Conservation (phyloP, 2,329 filamentous ascomycete species). For the Zymoseptoria passerinii region DNA sequence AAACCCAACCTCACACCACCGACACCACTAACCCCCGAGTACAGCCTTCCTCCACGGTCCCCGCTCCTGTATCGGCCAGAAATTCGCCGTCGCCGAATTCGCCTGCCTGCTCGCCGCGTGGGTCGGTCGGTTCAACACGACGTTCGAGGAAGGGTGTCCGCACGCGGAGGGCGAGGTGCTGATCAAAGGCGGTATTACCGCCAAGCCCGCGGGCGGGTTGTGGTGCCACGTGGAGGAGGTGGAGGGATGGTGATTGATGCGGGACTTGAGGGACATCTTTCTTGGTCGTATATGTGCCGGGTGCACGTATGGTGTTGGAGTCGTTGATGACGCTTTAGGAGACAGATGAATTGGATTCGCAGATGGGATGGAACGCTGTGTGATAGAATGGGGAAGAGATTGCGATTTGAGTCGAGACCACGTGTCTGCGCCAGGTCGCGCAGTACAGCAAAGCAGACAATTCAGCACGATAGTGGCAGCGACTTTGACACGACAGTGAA, state of each 20-base stretch:
- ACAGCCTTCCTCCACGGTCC: conserved; percentile 72
- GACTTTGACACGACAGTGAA: too few species aligned
- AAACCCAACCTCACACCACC: background rate
- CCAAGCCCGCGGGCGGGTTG: conserved; percentile 64
- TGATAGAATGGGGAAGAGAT: too few species aligned
- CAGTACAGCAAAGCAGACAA: too few species aligned
- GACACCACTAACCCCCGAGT: background rate
- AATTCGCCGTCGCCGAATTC: conserved; percentile 77
- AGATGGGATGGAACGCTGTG: too few species aligned
- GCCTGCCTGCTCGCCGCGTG: conserved; percentile 70
- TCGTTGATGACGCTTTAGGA: too few species aligned
- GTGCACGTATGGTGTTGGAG: too few species aligned
- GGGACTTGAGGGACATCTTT: too few species aligned
- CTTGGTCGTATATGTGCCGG: too few species aligned
- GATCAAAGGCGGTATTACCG: conserved; percentile 63
- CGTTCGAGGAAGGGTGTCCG: conserved; percentile 49
- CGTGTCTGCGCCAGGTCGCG: too few species aligned
- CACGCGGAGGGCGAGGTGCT: conserved; percentile 46
- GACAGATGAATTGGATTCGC: too few species aligned
- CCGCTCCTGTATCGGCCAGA: conserved; percentile 72
- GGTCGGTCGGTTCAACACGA: conserved; percentile 65
- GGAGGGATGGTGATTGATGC: conserved; percentile 54
- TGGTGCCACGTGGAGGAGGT: conserved; percentile 58
- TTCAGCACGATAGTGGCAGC: too few species aligned
- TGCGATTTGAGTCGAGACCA: too few species aligned